Evolutionary conservation across 768 basidiomycete species (phyloP).

Genomic region (Termitomyces sp.): DNA sequence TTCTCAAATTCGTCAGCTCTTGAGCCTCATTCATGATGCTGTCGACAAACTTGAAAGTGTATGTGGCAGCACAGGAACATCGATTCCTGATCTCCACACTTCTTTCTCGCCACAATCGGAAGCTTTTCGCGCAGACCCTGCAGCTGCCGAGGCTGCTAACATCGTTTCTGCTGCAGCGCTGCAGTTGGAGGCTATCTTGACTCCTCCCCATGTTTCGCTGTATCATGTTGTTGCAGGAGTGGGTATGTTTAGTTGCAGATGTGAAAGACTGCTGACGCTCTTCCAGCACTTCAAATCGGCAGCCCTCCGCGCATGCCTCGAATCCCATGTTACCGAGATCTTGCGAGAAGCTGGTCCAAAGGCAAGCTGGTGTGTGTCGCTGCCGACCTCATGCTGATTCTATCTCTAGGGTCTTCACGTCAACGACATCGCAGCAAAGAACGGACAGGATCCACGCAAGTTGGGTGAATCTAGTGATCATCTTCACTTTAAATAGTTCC

Average conservation of each 20-base stretch:
- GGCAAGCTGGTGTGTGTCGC: background rate
- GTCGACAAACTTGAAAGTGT: constrained; percentile 4
- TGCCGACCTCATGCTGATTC: too few species aligned
- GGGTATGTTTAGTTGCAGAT: background rate
- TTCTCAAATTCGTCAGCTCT: constrained; percentile 7
- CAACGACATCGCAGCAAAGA: constrained; percentile 26
- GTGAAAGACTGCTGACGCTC: too few species aligned
- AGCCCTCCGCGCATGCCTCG: constrained; percentile 25
- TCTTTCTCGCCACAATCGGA: constrained; percentile 1
- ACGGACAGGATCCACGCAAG: constrained; percentile 23
- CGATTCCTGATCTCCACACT: background rate
- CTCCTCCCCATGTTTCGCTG: constrained; percentile 10
- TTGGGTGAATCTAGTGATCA: constrained; percentile 22
- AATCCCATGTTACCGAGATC: constrained; percentile 32
- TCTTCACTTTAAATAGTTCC: too few species aligned
- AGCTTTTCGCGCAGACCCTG: constrained; percentile 1
- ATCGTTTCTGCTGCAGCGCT: constrained; percentile 13
- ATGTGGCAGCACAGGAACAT: background rate
- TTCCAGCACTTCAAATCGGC: constrained; percentile 16
- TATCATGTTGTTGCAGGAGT: constrained; percentile 12
- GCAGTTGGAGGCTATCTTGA: constrained; percentile 13
- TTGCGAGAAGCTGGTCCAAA: constrained; percentile 30
- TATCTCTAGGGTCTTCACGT: constrained; percentile 26
- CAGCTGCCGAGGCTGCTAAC: constrained; percentile 4
- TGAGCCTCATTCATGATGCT: constrained; percentile 5